phyloP scores from a whole-genome alignment of 495 filamentous ascomycete species.

The Lasiosphaeriaceae sp. region DNA sequence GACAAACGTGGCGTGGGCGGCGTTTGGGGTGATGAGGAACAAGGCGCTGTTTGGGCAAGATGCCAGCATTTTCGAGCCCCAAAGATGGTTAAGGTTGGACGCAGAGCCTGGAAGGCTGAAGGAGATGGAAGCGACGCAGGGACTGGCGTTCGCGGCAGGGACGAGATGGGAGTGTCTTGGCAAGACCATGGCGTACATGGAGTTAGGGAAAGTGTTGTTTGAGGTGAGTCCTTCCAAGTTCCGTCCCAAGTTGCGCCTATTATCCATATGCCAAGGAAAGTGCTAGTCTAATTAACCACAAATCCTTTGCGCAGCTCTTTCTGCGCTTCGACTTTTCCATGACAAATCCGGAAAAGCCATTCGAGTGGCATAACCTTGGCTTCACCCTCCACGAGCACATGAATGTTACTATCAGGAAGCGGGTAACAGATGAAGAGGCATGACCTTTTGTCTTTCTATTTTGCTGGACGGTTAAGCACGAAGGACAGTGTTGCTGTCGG shows the following conservation, averaged over 20 bases:
- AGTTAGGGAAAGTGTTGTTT: conserved; percentile 49
- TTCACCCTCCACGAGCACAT: conserved; percentile 5
- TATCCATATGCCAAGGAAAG: background rate
- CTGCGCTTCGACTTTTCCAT: conserved; percentile 43
- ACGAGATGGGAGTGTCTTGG: conserved; percentile 50
- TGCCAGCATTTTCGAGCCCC: conserved; percentile 34
- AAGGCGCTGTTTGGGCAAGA: conserved; percentile 49
- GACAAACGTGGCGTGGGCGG: conserved; percentile 9
- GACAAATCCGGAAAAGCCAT: conserved; percentile 40
- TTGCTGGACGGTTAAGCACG: too few species aligned
- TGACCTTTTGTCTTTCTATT: background rate
- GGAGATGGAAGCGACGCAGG: conserved; percentile 46
- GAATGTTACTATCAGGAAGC: background rate
- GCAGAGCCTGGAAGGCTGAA: conserved; percentile 37
- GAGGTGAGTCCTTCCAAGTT: conserved; percentile 34
- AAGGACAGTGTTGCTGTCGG: too few species aligned
- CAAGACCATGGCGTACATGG: conserved; percentile 52
- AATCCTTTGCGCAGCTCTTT: background rate
- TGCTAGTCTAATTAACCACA: background rate
- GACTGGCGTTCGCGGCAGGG: conserved; percentile 53
- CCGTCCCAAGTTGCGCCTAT: background rate
- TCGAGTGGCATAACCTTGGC: conserved; percentile 5
- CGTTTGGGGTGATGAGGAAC: conserved; percentile 45
- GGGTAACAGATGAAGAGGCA: background rate
- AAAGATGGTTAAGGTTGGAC: conserved; percentile 46